A percentile compares a stretch with the other conserved stretches of the same genome.
These are phyloP conservation scores for Colletotrichum noveboracense DNA, from an alignment of 2,329 filamentous ascomycete genomes.

Conservation along the genomic window DNA sequence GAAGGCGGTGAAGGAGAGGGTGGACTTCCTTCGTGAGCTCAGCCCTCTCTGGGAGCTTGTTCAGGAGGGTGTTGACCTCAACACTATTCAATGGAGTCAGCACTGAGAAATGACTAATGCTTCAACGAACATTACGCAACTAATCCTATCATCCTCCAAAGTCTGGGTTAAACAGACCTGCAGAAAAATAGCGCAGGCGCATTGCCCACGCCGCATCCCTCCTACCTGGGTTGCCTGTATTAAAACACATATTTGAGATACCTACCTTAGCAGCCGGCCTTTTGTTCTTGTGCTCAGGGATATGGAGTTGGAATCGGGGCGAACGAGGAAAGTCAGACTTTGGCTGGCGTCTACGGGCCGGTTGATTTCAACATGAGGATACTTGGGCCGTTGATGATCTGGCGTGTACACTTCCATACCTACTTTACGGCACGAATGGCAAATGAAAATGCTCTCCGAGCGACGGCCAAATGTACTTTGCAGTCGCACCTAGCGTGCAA, in stretches of 20 bases:
- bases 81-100: constrained; percentile 98
- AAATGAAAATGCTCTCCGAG: background rate
- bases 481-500: background rate
- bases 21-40: constrained; percentile 90
- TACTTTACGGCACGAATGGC: background rate
- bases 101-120: constrained; percentile 61
- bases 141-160: background rate
- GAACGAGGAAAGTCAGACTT: background rate
- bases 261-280: constrained; percentile 16
- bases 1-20: constrained; percentile 89
- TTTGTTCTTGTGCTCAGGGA: constrained; percentile 21
- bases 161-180: background rate
- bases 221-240: constrained; percentile 8
- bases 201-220: background rate
- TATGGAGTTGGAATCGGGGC: constrained; percentile 14
- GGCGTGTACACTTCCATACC: constrained; percentile 2
- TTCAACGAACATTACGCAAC: background rate
- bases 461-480: background rate
- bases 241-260: constrained; percentile 22
- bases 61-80: constrained; percentile 93
- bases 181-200: background rate
- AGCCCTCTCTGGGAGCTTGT: constrained; percentile 98
- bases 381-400: background rate
- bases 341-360: background rate
- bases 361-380: background rate